Evolutionary conservation across 176 grass and related monocot species (phyloP).

Genomic region (Carex littledalei): DNA sequence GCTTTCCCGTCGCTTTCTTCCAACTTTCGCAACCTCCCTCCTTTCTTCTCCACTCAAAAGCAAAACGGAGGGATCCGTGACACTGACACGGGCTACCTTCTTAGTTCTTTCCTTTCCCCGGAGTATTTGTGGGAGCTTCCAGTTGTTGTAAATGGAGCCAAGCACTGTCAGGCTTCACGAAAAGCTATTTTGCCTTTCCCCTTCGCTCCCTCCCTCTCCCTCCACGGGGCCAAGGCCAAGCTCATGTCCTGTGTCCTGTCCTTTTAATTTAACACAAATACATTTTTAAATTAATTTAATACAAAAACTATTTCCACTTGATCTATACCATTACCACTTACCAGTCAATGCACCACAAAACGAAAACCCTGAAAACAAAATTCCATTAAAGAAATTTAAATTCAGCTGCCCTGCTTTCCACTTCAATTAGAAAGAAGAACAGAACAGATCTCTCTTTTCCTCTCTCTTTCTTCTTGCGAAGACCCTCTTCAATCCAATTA

Average conservation of each 20-base stretch:
- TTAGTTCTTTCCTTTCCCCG: background rate
- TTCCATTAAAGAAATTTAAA: background rate
- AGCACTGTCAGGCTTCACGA: background rate
- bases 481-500: background rate
- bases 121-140: background rate
- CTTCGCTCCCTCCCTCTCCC: background rate
- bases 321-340: too few relatives aligned
- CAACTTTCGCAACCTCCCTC: background rate
- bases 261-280: background rate
- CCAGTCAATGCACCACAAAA: background rate
- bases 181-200: constrained; percentile 26
- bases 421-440: background rate
- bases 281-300: background rate
- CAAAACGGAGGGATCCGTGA: background rate
- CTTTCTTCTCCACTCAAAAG: background rate
- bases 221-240: background rate
- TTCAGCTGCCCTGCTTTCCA: background rate
- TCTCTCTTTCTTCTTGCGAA: background rate
- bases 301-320: background rate
- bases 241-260: background rate
- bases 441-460: constrained; percentile 4
- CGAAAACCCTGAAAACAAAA: constrained; percentile 3
- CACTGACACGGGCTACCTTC: background rate
- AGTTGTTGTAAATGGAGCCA: background rate
- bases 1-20: constrained; percentile 5